Conservation (phyloP, 306 rosid species). For the Begonia fuchsioides region DNA sequence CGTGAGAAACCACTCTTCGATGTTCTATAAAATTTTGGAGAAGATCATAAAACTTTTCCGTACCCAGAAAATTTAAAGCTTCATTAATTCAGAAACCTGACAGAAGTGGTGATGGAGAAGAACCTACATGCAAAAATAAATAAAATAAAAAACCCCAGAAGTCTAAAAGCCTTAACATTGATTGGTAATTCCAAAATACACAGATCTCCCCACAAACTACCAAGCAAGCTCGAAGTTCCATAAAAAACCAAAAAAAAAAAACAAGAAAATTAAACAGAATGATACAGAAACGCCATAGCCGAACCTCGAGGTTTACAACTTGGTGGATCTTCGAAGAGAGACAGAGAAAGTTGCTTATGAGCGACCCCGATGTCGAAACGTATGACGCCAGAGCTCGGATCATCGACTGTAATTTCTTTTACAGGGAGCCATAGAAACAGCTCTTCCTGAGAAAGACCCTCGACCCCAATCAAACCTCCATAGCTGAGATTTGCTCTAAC, state of each 20-base stretch:
- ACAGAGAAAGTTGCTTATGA: conserved; percentile 41
- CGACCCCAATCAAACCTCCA: conserved; percentile 49
- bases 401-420: conserved; percentile 49
- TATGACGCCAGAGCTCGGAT: conserved; percentile 43
- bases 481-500: conserved; percentile 51
- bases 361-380: conserved; percentile 58
- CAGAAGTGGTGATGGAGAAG: no score
- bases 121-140: no score
- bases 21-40: neutral
- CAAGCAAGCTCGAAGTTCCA: no score
- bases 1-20: neutral
- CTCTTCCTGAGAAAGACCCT: conserved; percentile 56
- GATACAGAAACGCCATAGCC: neutral
- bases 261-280: neutral
- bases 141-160: no score
- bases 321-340: conserved; percentile 61
- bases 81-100: no score
- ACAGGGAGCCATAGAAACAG: conserved; percentile 52
- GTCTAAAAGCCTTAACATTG: no score
- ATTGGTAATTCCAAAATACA: no score
- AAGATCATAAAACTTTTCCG: no score
- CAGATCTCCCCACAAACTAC: no score
- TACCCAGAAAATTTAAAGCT: no score
- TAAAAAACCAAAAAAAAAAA: neutral
- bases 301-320: conserved; percentile 35